Base-by-base conservation (phyloP, 257 asterid species). In the Fraxinus excelsior region DNA sequence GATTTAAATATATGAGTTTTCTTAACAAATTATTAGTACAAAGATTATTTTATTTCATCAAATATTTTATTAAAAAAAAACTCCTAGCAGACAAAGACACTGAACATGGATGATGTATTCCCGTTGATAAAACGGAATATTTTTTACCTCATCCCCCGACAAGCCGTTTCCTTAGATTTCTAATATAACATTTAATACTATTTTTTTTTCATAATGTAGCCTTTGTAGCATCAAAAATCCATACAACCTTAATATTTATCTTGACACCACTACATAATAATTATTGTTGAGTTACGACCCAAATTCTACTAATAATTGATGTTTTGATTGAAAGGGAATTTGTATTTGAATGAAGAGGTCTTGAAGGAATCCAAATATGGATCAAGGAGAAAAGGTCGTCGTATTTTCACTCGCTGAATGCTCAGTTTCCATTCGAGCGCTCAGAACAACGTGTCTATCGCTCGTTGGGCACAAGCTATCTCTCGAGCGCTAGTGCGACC, bases 71-170 rank as follows among this genome's bases (percentile, higher is more conserved):
- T 13, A 2, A 4, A 69, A 6, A 9, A 32, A 25, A 76, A 32
- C 19, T 67, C 62, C 12, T 37, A 65, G 60, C 21, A 53, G 84
- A 79, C 78, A 73, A 77, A 80, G 68, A 34, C 73, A 42, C 29
- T 31, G 90, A 85, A 88, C 90, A 66, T 90, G 93, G 91, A 78
- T 85, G 90, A 85, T 71, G 92, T 74, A 76, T 77, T 75, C 73
- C 65, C 66, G 19, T 78, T 49, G 78, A 83, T 80, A 83, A 84
- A 64, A 74, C 71, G 38, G 79, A 78, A 75, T 37, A 64, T 65
- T 60, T 69, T 31, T 83, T 76, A 69, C 70, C 78, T 62, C 66
- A 67, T 78, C 31, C 85, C 29, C 29, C 86, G 89, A 85, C 93
- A 84, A 70, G 53, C 81, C 72, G 80, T 72, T 79, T 81, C 88